Evolutionary conservation across 1,139 yeast species (phyloP).

Genomic region (Kurtzmaniella quercitrusa): DNA sequence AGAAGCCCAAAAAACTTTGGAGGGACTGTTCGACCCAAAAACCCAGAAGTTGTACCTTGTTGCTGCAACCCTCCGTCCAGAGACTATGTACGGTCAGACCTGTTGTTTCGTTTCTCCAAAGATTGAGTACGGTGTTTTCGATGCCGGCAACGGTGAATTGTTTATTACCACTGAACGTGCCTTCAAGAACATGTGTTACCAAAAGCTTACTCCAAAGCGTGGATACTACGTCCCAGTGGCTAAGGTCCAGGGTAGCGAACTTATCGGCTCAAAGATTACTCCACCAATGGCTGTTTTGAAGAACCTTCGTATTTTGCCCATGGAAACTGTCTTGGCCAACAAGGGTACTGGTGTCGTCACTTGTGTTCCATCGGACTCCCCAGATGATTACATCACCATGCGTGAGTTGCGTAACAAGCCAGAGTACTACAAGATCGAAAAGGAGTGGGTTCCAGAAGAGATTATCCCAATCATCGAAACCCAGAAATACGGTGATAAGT

Average conservation of each 20-base stretch:
- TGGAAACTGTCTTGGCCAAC: conserved; percentile 92
- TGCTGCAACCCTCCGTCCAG: conserved; percentile 98
- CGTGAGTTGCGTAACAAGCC: conserved; percentile 84
- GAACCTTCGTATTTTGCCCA: conserved; percentile 83
- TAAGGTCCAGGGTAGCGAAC: conserved; percentile 61
- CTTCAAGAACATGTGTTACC: conserved; percentile 97
- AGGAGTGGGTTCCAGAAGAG: conserved; percentile 82
- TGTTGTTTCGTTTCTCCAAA: conserved; percentile 97
- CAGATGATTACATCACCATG: conserved; percentile 90
- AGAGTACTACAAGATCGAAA: conserved; percentile 80
- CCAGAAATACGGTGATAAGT: conserved; percentile 80
- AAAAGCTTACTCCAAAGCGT: conserved; percentile 84
- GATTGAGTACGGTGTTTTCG: conserved; percentile 86
- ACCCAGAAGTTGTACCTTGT: conserved; percentile 73
- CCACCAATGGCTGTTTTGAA: conserved; percentile 79
- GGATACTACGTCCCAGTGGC: conserved; percentile 68
- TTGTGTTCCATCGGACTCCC: conserved; percentile 97
- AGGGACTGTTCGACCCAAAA: conserved; percentile 39
- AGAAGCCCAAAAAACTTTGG: conserved; percentile 50
- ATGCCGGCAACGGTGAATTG: conserved; percentile 74
- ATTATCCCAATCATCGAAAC: conserved; percentile 73
- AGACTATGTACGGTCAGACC: conserved; percentile 98
- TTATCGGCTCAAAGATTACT: conserved; percentile 80
- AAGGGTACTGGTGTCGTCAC: conserved; percentile 99
- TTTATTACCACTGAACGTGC: conserved; percentile 92